phyloP scores from a whole-genome alignment of 169 alveolate genomes.

The Cyclospora cayetanensis region DNA sequence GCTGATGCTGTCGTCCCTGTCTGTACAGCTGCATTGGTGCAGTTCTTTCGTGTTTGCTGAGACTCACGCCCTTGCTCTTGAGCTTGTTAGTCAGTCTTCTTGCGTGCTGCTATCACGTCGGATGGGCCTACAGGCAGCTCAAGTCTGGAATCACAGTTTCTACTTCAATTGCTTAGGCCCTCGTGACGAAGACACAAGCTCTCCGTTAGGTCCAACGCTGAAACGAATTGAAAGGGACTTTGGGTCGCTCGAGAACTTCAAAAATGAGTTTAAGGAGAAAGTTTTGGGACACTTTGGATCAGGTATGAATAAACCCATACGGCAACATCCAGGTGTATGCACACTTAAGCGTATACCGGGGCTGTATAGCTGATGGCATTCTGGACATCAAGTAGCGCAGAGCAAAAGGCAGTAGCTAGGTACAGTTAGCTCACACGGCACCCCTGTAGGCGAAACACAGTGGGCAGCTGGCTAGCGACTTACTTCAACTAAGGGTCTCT shows the following conservation, averaged over 20 bases:
- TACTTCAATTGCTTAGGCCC: constrained; percentile 95
- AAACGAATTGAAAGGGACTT: constrained; percentile 85
- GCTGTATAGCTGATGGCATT: too few relatives aligned
- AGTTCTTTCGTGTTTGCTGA: not conserved
- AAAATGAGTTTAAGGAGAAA: constrained; percentile 81
- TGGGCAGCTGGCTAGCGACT: too few relatives aligned
- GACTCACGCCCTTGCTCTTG: not conserved
- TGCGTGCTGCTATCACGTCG: constrained; percentile 32
- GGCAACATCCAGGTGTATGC: too few relatives aligned
- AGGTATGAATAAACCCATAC: too few relatives aligned
- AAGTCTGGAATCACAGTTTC: constrained; percentile 94
- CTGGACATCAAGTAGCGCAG: too few relatives aligned
- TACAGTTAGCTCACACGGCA: too few relatives aligned
- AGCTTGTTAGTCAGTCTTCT: too few relatives aligned
- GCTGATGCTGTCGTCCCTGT: not conserved
- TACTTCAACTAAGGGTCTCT: too few relatives aligned
- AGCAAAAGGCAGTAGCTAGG: too few relatives aligned
- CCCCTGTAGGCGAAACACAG: too few relatives aligned
- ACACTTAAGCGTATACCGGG: too few relatives aligned
- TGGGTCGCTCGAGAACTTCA: constrained; percentile 88
- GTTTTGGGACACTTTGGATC: constrained; percentile 94
- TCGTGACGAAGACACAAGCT: constrained; percentile 83
- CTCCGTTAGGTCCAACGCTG: constrained; percentile 87
- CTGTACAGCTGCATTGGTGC: not conserved
- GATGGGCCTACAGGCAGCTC: constrained; percentile 83